Evolutionary conservation across 495 filamentous ascomycete genomes (phyloP), one percentile per base, ranked within the genome.

Genomic region (Podospora conica): DNA sequence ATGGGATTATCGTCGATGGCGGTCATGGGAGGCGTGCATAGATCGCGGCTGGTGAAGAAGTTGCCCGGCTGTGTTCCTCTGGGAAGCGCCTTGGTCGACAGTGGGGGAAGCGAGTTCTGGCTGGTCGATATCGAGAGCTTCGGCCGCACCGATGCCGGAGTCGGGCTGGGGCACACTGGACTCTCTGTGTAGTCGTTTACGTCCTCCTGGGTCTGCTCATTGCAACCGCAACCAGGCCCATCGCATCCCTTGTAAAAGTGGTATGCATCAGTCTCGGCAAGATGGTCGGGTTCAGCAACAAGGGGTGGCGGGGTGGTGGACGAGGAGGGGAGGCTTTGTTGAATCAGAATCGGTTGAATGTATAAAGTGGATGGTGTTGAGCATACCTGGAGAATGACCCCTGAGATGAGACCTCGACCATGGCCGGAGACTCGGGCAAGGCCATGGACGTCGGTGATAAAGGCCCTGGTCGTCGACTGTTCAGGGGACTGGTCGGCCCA

Each of bases 11-110:
- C 70, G 53, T 68, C 70, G 40, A 70, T 60, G 3, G 70, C 62
- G 15, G 68, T 70, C 27, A 68, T 58, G 4, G 70, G 70, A 12
- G 69, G 69, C 48, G 69, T 71, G 64, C 63, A 66, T 33, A 70
- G 65, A 48, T 72, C 65, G 31, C 65, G 62, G 60, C 65, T 66
- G 11, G 60, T 64, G 54, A 66, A 67, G 24, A 69, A 65, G 53
- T 67, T 69, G 11, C 69, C 67, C 33, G 67, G 58, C 7, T 69
- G 40, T 48, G 61, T 69, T 9, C 67, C 67, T 9, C 24, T 20
- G 18, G 70, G 68, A 6, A 40, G 62, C 21, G 9, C 7, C 23
- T 61, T 64, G 18, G 66, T 63, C 33, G 54, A 25, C 11, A 63
- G 18, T 6, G 66, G 66, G 3, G 69, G 63, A 27, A 70, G 61